Conservation (phyloP, 2,329 filamentous ascomycete genomes). For the Fusarium begoniae region DNA sequence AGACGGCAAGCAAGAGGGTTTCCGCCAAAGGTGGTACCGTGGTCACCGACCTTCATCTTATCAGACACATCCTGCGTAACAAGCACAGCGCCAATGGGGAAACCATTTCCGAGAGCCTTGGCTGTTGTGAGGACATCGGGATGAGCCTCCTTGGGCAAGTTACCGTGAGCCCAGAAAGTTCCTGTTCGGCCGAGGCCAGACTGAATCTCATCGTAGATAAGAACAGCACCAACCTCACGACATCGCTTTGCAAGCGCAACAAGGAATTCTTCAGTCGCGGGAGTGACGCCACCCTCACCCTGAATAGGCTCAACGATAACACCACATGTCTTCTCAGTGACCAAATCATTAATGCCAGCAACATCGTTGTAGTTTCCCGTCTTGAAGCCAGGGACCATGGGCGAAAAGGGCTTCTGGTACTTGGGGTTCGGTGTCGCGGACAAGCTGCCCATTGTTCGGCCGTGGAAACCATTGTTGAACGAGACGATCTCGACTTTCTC, state of each 20-base stretch:
- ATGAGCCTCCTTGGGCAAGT: conserved; percentile 80
- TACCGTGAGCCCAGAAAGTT: conserved; percentile 85
- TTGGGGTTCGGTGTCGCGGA: conserved; percentile 98
- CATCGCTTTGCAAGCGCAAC: conserved; percentile 84
- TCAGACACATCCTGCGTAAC: conserved; percentile 53
- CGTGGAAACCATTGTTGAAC: conserved; percentile 93
- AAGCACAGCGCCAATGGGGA: conserved; percentile 83
- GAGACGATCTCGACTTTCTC: conserved; percentile 86
- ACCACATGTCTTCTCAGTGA: conserved; percentile 88
- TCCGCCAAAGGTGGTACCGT: conserved; percentile 93
- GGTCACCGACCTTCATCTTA: conserved; percentile 72
- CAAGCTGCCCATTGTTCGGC: conserved; percentile 92
- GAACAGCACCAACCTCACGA: conserved; percentile 84
- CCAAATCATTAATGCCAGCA: conserved; percentile 72
- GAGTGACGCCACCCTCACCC: conserved; percentile 92
- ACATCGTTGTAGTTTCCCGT: conserved; percentile 90
- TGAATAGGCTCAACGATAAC: conserved; percentile 98
- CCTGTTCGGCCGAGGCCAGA: conserved; percentile 91
- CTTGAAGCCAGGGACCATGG: conserved; percentile 93
- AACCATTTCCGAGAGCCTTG: conserved; percentile 96
- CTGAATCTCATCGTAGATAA: conserved; percentile 98
- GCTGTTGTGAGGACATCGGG: conserved; percentile 94
- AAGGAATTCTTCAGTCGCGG: conserved; percentile 85
- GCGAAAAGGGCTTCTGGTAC: conserved; percentile 93
- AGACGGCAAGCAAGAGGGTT: conserved; percentile 88